Conservation (phyloP, 139 green algal species). For the Tetraselmis striata region DNA sequence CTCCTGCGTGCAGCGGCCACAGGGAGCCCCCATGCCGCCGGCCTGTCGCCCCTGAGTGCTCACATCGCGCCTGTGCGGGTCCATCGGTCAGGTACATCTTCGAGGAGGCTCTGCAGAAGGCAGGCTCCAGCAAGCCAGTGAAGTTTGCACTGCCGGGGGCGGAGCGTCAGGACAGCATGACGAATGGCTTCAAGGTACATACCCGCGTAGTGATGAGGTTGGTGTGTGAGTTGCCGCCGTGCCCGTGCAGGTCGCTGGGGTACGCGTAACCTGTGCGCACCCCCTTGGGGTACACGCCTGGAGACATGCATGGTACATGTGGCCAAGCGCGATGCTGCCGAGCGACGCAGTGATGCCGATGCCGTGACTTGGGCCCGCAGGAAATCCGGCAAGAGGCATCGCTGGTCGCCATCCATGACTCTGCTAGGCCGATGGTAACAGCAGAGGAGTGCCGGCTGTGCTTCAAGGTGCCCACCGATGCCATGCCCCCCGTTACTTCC, state of each 20-base stretch:
- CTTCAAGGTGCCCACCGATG: constrained; percentile 19
- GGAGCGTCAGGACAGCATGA: constrained; percentile 93
- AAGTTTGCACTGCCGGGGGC: constrained; percentile 82
- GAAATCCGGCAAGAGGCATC: constrained; percentile 20
- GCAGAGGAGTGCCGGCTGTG: constrained; percentile 38
- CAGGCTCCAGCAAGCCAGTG: constrained; percentile 26
- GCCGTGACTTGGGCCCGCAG: neutral
- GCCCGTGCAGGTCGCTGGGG: too few species aligned
- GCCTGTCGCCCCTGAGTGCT: too few species aligned
- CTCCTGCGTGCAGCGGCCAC: too few species aligned
- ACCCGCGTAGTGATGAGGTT: constrained; percentile 10
- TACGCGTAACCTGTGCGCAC: too few species aligned
- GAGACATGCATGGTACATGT: too few species aligned
- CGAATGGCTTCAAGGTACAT: constrained; percentile 67
- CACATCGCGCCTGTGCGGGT: too few species aligned
- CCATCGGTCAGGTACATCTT: constrained; percentile 57
- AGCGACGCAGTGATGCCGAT: too few species aligned
- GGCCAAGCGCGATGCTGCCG: too few species aligned
- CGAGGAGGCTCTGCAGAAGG: constrained; percentile 7
- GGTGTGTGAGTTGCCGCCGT: too few species aligned
- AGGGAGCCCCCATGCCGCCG: too few species aligned
- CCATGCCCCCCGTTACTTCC: too few species aligned
- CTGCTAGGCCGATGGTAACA: constrained; percentile 78
- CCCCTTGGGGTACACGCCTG: too few species aligned
- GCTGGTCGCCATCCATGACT: constrained; percentile 95